Evolutionary conservation across 164 flowering plant genomes (phyloP).

Genomic region (Platanus orientalis): DNA sequence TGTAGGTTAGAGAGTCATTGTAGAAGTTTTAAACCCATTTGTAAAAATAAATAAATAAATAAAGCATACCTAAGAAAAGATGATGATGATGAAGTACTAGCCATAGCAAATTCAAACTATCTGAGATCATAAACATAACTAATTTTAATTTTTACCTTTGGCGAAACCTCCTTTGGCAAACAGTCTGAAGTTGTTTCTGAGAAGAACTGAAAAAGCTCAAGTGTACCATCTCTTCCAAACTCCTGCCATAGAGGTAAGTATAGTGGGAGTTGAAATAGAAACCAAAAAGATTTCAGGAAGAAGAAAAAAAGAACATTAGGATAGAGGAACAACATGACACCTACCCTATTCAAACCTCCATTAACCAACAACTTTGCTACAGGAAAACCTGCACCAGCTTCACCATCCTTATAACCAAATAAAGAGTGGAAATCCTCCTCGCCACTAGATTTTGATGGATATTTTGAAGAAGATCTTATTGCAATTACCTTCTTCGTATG

Average conservation of each 20-base stretch:
- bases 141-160: constrained; percentile 9
- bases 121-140: neutral
- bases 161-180: constrained; percentile 11
- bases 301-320: neutral
- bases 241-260: constrained; percentile 11
- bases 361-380: constrained; percentile 15
- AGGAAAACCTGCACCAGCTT: constrained; percentile 12
- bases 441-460: constrained; percentile 12
- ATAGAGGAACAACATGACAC: neutral
- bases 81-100: neutral
- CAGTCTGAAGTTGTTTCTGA: constrained; percentile 18
- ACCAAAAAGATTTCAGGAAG: neutral
- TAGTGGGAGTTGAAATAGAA: neutral
- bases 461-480: constrained; percentile 19
- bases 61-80: too few relatives aligned
- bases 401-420: constrained; percentile 20
- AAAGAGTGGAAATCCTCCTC: constrained; percentile 20
- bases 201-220: constrained; percentile 30
- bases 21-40: too few relatives aligned
- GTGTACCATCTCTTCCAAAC: constrained; percentile 24
- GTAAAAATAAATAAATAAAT: too few relatives aligned
- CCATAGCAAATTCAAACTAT: neutral
- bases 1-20: too few relatives aligned
- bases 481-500: constrained; percentile 10
- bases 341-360: constrained; percentile 24